phyloP scores from a whole-genome alignment of 2,329 filamentous ascomycete species.

The Cladosporium colombiae region DNA sequence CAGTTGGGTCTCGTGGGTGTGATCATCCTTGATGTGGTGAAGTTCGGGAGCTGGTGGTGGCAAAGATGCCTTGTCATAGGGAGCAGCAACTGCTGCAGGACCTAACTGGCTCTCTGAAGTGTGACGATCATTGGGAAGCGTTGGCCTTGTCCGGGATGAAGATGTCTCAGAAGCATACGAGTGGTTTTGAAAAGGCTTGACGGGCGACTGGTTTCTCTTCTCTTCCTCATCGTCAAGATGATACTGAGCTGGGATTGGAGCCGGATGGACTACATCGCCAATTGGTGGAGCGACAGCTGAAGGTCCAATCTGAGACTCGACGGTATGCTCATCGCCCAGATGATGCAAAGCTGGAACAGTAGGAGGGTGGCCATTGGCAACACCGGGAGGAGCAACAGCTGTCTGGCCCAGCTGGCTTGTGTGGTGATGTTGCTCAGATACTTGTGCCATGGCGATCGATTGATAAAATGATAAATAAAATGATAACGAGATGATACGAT shows the following conservation, averaged over 20 bases:
- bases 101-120: constrained; percentile 13
- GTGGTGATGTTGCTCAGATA: constrained; percentile 8
- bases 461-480: neutral
- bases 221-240: constrained; percentile 9
- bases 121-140: neutral
- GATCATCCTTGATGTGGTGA: constrained; percentile 1
- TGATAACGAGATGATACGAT: neutral
- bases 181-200: constrained; percentile 4
- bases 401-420: constrained; percentile 12
- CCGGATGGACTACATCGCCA: neutral
- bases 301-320: constrained; percentile 11
- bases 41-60: constrained; percentile 3
- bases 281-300: constrained; percentile 9
- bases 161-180: neutral
- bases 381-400: constrained; percentile 8
- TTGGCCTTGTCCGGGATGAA: neutral
- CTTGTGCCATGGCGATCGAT: constrained; percentile 4
- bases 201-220: neutral
- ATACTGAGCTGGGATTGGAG: constrained; percentile 8
- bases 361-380: neutral
- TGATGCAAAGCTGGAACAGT: constrained; percentile 9
- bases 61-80: neutral
- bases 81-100: constrained; percentile 14
- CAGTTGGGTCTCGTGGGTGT: constrained; percentile 8
- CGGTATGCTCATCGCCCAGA: constrained; percentile 7